Percentiles rank a stretch among this genome's conserved stretches.
Evolutionary conservation across 2,329 filamentous ascomycete genomes (phyloP).

Genomic region (Penicillium psychrosexuale): DNA sequence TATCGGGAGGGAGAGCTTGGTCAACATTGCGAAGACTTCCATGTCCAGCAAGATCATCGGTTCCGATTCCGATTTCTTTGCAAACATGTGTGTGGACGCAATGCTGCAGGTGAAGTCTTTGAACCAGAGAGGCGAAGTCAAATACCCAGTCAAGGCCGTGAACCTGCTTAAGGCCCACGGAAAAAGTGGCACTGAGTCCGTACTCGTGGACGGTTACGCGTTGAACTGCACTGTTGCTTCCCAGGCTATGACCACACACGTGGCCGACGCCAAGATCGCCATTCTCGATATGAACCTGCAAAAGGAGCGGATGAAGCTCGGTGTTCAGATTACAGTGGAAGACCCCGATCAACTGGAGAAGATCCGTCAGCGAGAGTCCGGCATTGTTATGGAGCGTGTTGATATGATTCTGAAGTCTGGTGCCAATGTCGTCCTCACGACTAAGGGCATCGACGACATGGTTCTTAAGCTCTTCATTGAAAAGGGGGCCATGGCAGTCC

Average conservation of each 20-base stretch:
- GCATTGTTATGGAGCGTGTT: conserved; percentile 88
- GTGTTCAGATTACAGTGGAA: conserved; percentile 96
- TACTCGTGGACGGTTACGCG: conserved; percentile 92
- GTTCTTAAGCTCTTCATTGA: conserved; percentile 93
- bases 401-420: conserved; percentile 98
- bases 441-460: conserved; percentile 97
- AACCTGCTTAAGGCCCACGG: conserved; percentile 98
- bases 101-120: conserved; percentile 92
- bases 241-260: conserved; percentile 92
- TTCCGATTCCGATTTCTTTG: conserved; percentile 91
- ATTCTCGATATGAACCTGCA: conserved; percentile 97
- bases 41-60: conserved; percentile 99
- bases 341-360: conserved; percentile 97
- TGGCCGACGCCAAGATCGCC: conserved; percentile 94
- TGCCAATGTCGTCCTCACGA: conserved; percentile 93
- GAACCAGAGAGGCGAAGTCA: conserved; percentile 84
- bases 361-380: conserved; percentile 87
- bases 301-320: conserved; percentile 98
- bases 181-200: conserved; percentile 82
- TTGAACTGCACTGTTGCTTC: conserved; percentile 98
- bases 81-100: conserved; percentile 94
- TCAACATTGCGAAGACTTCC: conserved; percentile 96
- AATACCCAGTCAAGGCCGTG: conserved; percentile 98
- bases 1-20: conserved; percentile 81
- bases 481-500: conserved; percentile 89